Evolutionary conservation across 805 yeast genomes (phyloP), one percentile per base, ranked within the genome.

Genomic region (Yarrowia divulgata): DNA sequence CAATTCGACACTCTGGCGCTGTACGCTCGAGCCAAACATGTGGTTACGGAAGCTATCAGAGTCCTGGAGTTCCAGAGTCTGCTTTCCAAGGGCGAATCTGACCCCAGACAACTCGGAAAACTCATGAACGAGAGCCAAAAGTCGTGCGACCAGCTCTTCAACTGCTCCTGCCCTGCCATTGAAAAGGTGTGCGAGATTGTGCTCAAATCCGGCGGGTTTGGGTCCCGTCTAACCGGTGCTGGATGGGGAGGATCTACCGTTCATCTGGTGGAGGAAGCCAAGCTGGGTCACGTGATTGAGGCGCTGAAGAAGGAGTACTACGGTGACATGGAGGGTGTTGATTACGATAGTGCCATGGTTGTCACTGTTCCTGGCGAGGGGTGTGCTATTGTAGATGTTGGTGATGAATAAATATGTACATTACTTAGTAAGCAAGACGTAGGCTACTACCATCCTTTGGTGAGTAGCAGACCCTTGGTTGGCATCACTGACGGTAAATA

Each of bases 221-320:
- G 93, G 18, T 85, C 90, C 0, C 81, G 93, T 68, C 82, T 87
- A n/a, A 88, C 93, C 10, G 93, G 93, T 35, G 93, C 93, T 19
- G 93, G 93, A 4, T 89, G 87, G 83, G 93, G 93, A 42, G 93
- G 93, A 7, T 85, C 88, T 39, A 82, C 89, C 0, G 89, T 89
- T n/a, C 90, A 88, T 74, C 77, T 89, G 69, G 85, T 88, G 12
- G 78, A 84, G 3, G 78, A 79, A 5, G 81, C 81, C 70, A 82
- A 80, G 70, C 78, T 83, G 12, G 75, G 74, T 0, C 67, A 68
- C 2, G 79, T 87, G 37, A 76, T 77, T 10, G 69, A 71, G 1
- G 87, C 88, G 0, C 79, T 88, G 66, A 79, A 75, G 32, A 78
- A 81, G n/a, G 77, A 85, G 66, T 88, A 85, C 76, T 88, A 60